A percentile compares a stretch with the other conserved stretches of the same genome.
These are phyloP conservation scores for Ustilago loliicola DNA, from an alignment of 1,284 basidiomycete species.

Conservation along the genomic window DNA sequence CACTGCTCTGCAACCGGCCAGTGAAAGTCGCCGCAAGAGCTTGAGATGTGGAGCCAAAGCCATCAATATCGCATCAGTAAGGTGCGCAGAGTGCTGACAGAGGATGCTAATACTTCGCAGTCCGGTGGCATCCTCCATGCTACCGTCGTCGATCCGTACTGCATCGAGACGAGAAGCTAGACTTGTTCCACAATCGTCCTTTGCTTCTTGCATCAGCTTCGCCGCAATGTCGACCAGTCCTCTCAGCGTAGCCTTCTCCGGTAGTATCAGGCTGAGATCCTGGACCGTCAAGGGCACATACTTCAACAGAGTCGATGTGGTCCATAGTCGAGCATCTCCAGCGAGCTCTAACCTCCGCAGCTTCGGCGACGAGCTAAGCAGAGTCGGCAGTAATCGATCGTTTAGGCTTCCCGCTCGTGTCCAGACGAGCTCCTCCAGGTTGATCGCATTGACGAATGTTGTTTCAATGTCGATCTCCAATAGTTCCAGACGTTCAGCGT, in stretches of 20 bases:
- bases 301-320: slow-evolving; percentile 46
- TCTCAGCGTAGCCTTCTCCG: slow-evolving; percentile 41
- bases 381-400: slow-evolving; percentile 53
- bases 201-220: slow-evolving; percentile 18
- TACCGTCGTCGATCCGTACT: not conserved
- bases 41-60: slow-evolving; percentile 49
- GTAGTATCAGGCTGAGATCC: slow-evolving; percentile 44
- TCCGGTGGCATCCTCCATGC: slow-evolving; percentile 8
- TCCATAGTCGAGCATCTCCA: slow-evolving; percentile 60
- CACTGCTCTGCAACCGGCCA: slow-evolving; percentile 64
- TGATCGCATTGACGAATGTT: slow-evolving; percentile 40
- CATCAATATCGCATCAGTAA: slow-evolving; percentile 53
- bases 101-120: slow-evolving; percentile 50
- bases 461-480: slow-evolving; percentile 58
- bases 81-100: slow-evolving; percentile 55
- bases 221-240: slow-evolving; percentile 41
- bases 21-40: slow-evolving; percentile 47
- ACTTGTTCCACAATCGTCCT: not conserved
- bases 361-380: slow-evolving; percentile 34
- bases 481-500: slow-evolving; percentile 60
- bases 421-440: slow-evolving; percentile 61
- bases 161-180: slow-evolving; percentile 12
- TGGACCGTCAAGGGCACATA: slow-evolving; percentile 38
- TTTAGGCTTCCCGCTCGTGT: slow-evolving; percentile 66
- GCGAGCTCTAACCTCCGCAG: slow-evolving; percentile 60